Base-by-base conservation (phyloP, 768 basidiomycete species). In the Tulasnella sp. region DNA sequence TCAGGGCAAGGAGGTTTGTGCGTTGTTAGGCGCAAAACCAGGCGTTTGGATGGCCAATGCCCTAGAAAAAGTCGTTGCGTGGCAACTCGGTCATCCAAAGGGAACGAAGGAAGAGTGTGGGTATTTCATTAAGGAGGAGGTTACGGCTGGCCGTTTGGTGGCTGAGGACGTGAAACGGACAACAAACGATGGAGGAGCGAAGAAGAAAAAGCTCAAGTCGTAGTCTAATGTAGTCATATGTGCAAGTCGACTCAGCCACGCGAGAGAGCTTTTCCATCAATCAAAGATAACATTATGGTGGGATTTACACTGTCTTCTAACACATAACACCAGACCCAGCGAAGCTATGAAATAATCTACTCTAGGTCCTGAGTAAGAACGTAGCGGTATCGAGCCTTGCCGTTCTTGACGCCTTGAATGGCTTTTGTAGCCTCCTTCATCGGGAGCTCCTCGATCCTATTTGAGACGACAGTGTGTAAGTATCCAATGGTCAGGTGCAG, bases 31-130 rank as follows among this genome's bases (percentile, higher is more conserved):
- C 19, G 78, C 80, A 2, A 86, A 83, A 74, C 84, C 88, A 1
- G 94, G 94, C 1, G 84, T 87, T 1, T 89, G 93, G 87, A 87
- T 89, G 5, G 85, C 86, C 37, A 80, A 84, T 35, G 84, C 89
- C 6, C 82, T 93, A 22, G 81, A 83, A n/a, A 84, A 83, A 63
- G 84, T 98, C 32, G 77, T 93, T 22, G 86, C 89, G 73, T 98
- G 95, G 95, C 94, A 95, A 76, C 83, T 98, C 7, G 88, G 86
- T 40, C 81, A 94, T 78, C 92, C 95, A 0, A 76, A 83, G 1
- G 85, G 83, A 0, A 85, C 86, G 4, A 86, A 87, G 77, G 89
- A 87, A 5, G 86, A 88, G 4, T 95, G 94, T 77, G 78, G 82
- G 35, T 78, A 78, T 14, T 97, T 93, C 93, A 80, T 98, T 52